Percentiles rank a stretch among this genome's conserved stretches.
These are phyloP conservation scores for Trichoderma gamsii DNA, from an alignment of 495 filamentous ascomycete genomes.

Conservation along the genomic window DNA sequence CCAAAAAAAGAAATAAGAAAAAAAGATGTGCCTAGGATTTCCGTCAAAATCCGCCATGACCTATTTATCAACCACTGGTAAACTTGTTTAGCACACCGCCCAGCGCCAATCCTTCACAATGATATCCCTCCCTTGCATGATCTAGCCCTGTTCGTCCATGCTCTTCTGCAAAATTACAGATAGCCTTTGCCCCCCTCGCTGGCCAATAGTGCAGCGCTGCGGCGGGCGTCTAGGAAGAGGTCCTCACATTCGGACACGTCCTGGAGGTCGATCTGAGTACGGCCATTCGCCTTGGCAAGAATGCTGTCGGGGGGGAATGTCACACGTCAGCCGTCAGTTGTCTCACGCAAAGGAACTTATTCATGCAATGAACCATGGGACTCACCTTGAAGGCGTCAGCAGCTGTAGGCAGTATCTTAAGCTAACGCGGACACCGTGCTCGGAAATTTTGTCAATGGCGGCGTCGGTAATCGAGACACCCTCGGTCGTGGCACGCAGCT, in stretches of 20 bases:
- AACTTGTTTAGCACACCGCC: neutral
- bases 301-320: constrained; percentile 34
- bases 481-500: constrained; percentile 75
- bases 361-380: constrained; percentile 17
- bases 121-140: neutral
- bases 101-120: neutral
- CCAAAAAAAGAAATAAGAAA: neutral
- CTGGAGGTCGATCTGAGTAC: constrained; percentile 66
- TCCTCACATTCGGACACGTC: constrained; percentile 87
- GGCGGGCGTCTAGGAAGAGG: constrained; percentile 81
- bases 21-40: neutral
- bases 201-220: constrained; percentile 67
- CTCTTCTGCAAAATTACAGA: neutral
- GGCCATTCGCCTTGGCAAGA: constrained; percentile 57
- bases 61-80: neutral
- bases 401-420: constrained; percentile 89
- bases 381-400: constrained; percentile 70
- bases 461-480: constrained; percentile 70
- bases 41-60: neutral
- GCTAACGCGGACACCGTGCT: constrained; percentile 79
- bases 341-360: constrained; percentile 10
- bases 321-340: neutral
- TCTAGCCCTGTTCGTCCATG: neutral
- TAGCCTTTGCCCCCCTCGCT: constrained; percentile 51
- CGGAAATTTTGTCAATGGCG: constrained; percentile 76